Conservation (phyloP, 2,329 filamentous ascomycete species). For the Aspergillus intermedius region DNA sequence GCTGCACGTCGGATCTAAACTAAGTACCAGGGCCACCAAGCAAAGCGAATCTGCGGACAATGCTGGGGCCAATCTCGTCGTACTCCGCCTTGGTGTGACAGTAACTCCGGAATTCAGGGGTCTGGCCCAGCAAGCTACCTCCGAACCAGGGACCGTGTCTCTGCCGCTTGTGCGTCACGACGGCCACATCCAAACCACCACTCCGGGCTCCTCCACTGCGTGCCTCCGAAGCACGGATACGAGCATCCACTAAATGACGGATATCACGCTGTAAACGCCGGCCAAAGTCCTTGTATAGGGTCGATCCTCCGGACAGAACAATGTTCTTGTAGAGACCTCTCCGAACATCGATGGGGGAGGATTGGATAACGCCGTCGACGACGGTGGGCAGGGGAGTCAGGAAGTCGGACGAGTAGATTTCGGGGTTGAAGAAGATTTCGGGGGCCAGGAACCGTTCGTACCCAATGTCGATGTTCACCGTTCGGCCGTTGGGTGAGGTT, state of each 20-base stretch:
- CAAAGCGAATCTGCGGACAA: conserved; percentile 88
- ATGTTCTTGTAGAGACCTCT: conserved; percentile 99
- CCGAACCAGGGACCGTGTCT: conserved; percentile 98
- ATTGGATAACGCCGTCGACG: conserved; percentile 94
- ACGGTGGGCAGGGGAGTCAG: conserved; percentile 89
- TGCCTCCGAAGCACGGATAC: conserved; percentile 86
- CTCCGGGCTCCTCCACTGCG: conserved; percentile 87
- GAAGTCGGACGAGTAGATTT: conserved; percentile 99
- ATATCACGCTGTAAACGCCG: conserved; percentile 94
- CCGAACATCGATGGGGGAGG: conserved; percentile 93
- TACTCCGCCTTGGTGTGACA: conserved; percentile 91
- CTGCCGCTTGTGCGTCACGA: conserved; percentile 96
- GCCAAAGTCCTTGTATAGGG: conserved; percentile 97
- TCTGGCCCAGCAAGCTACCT: conserved; percentile 91
- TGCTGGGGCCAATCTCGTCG: conserved; percentile 91
- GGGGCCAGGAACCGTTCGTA: conserved; percentile 97
- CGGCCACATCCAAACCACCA: conserved; percentile 91
- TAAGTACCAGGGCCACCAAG: conserved; percentile 75
- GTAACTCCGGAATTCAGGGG: conserved; percentile 96
- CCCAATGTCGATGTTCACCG: conserved; percentile 82
- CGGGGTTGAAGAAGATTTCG: conserved; percentile 99
- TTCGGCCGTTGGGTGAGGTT: conserved; percentile 74
- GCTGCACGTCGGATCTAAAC: conserved; percentile 17
- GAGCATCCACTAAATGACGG: conserved; percentile 85
- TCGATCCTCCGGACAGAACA: conserved; percentile 92